Percentiles rank a stretch among this genome's conserved stretches.
These are phyloP conservation scores for Fraxinus albicans DNA, from an alignment of 305 asterid genomes.

Conservation along the genomic window DNA sequence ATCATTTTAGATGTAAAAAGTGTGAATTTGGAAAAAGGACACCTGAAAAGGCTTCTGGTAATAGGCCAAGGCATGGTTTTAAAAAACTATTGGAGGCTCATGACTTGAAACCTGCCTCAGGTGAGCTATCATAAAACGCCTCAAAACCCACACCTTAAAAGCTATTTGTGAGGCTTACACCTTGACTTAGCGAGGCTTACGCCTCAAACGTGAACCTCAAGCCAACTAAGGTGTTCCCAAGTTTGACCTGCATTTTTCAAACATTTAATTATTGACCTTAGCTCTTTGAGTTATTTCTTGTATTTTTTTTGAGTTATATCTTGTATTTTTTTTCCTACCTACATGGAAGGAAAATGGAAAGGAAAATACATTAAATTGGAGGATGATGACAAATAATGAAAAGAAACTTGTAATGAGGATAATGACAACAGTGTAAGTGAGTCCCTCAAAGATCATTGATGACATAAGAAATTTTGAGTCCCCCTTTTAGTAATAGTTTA, in stretches of 20 bases:
- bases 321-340: neutral
- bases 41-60: slow-evolving; percentile 15
- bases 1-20: neutral
- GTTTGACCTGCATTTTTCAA: neutral
- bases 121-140: neutral
- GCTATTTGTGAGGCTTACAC: neutral
- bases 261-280: neutral
- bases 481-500: neutral
- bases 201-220: neutral
- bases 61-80: neutral
- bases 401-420: neutral
- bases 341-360: neutral
- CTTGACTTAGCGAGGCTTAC: neutral
- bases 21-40: neutral
- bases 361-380: neutral
- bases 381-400: neutral
- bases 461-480: neutral
- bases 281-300: neutral
- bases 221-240: neutral
- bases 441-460: neutral
- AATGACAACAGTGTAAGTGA: neutral
- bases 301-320: too few species aligned
- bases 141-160: neutral
- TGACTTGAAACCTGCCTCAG: neutral
- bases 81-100: neutral